phyloP scores from a whole-genome alignment of 352 stramenopile genomes.

The Pythium vanterpoolii region DNA sequence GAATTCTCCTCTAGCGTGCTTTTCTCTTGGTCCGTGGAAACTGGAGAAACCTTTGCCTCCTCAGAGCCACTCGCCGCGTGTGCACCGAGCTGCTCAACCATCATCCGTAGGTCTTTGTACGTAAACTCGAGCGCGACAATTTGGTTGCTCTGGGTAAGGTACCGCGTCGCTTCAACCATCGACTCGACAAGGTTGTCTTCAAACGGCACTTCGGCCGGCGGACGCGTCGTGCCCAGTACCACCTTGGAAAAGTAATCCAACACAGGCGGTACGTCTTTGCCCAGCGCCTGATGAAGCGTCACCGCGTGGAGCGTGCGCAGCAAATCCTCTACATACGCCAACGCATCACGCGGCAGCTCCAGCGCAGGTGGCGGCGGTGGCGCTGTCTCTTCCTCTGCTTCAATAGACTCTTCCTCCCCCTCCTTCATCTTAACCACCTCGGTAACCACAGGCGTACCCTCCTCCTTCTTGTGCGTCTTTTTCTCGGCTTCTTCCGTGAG shows the following conservation, averaged over 20 bases:
- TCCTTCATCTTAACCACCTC: background rate
- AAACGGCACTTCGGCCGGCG: constrained; percentile 71
- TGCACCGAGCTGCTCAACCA: constrained; percentile 46
- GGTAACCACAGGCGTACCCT: background rate
- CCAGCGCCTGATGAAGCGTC: constrained; percentile 65
- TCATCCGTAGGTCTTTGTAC: constrained; percentile 54
- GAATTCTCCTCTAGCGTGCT: background rate
- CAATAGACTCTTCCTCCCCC: background rate
- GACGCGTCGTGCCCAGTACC: constrained; percentile 74
- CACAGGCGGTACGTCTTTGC: constrained; percentile 75
- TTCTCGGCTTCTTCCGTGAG: constrained; percentile 42
- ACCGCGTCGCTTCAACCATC: constrained; percentile 73
- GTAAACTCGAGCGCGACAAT: constrained; percentile 71
- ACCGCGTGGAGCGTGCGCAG: constrained; percentile 79
- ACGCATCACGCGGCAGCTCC: constrained; percentile 21
- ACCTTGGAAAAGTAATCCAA: constrained; percentile 86
- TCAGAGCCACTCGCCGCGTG: background rate
- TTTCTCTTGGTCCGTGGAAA: background rate
- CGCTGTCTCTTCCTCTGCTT: background rate
- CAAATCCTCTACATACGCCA: constrained; percentile 59
- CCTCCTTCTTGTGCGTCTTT: background rate
- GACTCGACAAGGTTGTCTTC: constrained; percentile 77
- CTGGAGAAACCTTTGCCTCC: constrained; percentile 20
- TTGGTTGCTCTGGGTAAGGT: constrained; percentile 62
- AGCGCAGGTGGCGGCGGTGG: constrained; percentile 10